Conservation (phyloP, 176 grass and related monocot genomes). For the Microstegium vimineum region DNA sequence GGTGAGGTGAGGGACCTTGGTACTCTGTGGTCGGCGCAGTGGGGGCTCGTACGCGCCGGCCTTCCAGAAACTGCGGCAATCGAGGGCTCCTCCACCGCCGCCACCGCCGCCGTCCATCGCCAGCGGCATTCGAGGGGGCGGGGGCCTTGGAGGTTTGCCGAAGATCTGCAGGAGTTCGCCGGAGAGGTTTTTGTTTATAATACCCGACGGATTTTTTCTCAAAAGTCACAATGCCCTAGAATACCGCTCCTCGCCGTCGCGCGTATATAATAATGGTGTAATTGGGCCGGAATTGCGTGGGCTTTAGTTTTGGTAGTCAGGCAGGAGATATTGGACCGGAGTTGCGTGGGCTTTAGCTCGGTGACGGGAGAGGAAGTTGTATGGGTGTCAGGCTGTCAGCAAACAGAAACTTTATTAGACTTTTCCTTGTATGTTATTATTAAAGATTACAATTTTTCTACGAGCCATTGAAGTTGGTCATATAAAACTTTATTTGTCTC, state of each 20-base stretch:
- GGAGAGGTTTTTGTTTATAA: background rate
- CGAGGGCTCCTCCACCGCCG: slow-evolving; percentile 23
- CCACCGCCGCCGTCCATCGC: background rate
- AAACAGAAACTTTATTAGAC: too few relatives aligned
- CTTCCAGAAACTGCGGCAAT: slow-evolving; percentile 89
- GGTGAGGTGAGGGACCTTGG: slow-evolving; percentile 25
- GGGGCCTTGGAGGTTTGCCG: too few relatives aligned
- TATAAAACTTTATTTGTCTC: too few relatives aligned
- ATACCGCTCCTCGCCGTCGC: background rate
- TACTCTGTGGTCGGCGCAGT: slow-evolving; percentile 9
- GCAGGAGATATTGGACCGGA: background rate
- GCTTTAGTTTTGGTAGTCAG: background rate
- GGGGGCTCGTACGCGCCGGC: slow-evolving; percentile 46
- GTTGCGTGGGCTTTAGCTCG: background rate
- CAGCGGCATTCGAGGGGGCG: background rate
- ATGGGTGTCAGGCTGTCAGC: too few relatives aligned
- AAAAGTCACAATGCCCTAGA: background rate
- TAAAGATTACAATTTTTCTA: too few relatives aligned
- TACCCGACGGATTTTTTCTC: background rate
- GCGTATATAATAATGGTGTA: too few relatives aligned
- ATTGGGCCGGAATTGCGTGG: background rate
- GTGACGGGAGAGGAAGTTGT: background rate
- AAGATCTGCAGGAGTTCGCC: background rate
- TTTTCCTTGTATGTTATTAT: too few relatives aligned
- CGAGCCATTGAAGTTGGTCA: too few relatives aligned